Evolutionary conservation across 1,284 basidiomycete genomes (phyloP), one percentile per base, ranked within the genome.

Genomic region (Naganishia liquefaciens): DNA sequence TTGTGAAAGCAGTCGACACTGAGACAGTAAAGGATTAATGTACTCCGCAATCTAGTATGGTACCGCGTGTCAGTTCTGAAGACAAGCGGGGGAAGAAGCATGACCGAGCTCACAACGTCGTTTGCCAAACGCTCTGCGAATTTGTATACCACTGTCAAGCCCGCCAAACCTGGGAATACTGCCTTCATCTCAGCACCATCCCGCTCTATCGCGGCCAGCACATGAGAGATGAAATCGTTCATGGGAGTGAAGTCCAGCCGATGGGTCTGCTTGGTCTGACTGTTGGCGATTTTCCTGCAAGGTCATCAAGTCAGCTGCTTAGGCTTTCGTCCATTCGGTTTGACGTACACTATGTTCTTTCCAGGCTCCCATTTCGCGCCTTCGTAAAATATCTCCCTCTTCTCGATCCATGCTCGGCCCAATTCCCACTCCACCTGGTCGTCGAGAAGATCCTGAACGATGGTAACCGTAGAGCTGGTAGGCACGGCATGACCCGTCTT

Each of bases 381-480:
- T 72, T 91, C 88, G 76, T 94, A 96, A 73, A 97, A 92, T n/a
- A 96, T 86, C 74, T 94, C 91, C 33, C 89, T 81, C 79, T 95
- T 95, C 78, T 97, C 93, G 1, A 90, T 87, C 90, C 94, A 97
- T 21, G 93, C 87, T 62, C 89, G 86, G 0, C 90, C 91, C 81
- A 93, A 86, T 75, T 94, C 92, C 91, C 91, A 94, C 67, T 91
- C 89, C n/a, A 80, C 76, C 33, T 75, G 63, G 15, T 9, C 67
- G 9, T 63, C 43, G 21, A 49, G 44, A 19, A 54, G 42, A n/a
- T 44, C 54, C 63, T 42, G 42, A 33, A 33, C 52, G 1, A 47
- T 21, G 27, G n/a, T 44, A 51, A 39, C 10, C 15, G 50, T 27
- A n/a, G 40, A 21, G 37, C 23, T 6, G 28, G 27, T n/a, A 44